phyloP scores from a whole-genome alignment of 2,329 filamentous ascomycete genomes.

The Fusarium sp. region DNA sequence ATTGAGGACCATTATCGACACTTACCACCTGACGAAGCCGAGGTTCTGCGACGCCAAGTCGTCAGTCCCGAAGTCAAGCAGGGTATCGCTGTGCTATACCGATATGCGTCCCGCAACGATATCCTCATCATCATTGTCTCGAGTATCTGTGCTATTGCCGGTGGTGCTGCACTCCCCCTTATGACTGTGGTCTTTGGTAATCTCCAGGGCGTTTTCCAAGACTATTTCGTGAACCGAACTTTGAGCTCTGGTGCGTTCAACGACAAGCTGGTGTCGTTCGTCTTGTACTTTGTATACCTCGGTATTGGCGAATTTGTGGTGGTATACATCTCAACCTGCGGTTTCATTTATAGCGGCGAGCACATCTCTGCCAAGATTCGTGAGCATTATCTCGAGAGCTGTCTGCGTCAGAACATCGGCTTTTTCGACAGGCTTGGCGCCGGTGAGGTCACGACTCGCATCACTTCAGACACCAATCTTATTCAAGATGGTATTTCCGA shows the following conservation, averaged over 20 bases:
- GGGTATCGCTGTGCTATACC: constrained; percentile 76
- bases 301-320: constrained; percentile 85
- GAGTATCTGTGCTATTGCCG: constrained; percentile 76
- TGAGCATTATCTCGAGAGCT: constrained; percentile 86
- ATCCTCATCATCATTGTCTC: constrained; percentile 74
- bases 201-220: constrained; percentile 79
- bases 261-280: constrained; percentile 71
- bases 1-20: constrained; percentile 71
- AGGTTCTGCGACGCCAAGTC: constrained; percentile 78
- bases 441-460: constrained; percentile 93
- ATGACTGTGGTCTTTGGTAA: constrained; percentile 89
- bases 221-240: constrained; percentile 65
- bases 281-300: constrained; percentile 89
- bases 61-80: constrained; percentile 75
- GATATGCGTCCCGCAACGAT: constrained; percentile 79
- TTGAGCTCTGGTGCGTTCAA: constrained; percentile 71
- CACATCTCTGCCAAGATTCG: constrained; percentile 85
- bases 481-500: constrained; percentile 95
- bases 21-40: constrained; percentile 75
- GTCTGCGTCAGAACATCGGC: constrained; percentile 89
- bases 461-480: constrained; percentile 93
- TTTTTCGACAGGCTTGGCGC: constrained; percentile 95
- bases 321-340: constrained; percentile 83
- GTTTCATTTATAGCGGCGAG: constrained; percentile 91
- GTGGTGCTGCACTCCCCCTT: constrained; percentile 81